A percentile compares a stretch with the other conserved stretches of the same genome.
phyloP scores from a whole-genome alignment of 202 grass and related monocot species.

The Panicum hallii region DNA sequence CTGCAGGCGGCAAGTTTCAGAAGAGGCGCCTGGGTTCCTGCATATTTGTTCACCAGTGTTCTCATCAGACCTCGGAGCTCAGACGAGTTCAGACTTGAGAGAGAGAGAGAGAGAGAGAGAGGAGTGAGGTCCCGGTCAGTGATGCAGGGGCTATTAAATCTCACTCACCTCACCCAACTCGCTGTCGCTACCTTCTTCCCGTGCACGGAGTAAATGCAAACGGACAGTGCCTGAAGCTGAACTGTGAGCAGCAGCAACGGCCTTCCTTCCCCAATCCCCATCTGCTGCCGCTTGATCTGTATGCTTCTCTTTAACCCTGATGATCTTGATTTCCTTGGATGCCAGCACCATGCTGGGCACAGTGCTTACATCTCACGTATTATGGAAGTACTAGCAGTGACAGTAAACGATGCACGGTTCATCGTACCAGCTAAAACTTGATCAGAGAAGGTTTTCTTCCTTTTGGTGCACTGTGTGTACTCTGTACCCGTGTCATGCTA shows the following conservation, averaged over 20 bases:
- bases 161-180: background rate
- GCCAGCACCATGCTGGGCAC: background rate
- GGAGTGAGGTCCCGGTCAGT: background rate
- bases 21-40: slow-evolving; percentile 24
- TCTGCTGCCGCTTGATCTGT: background rate
- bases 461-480: background rate
- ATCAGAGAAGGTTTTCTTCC: background rate
- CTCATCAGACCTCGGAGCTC: background rate
- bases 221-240: background rate
- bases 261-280: background rate
- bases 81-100: background rate
- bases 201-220: slow-evolving; percentile 45
- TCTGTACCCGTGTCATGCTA: background rate
- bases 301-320: background rate
- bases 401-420: background rate
- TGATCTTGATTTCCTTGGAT: slow-evolving; percentile 13
- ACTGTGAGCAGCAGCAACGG: slow-evolving; percentile 1
- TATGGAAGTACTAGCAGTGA: background rate
- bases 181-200: background rate
- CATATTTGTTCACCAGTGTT: background rate
- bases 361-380: slow-evolving; percentile 28
- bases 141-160: slow-evolving; percentile 29
- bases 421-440: slow-evolving; percentile 4
- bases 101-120: background rate
- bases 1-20: slow-evolving; percentile 43